Evolutionary conservation across 257 asterid species (phyloP).

Genomic region (Penstemon davidsonii): DNA sequence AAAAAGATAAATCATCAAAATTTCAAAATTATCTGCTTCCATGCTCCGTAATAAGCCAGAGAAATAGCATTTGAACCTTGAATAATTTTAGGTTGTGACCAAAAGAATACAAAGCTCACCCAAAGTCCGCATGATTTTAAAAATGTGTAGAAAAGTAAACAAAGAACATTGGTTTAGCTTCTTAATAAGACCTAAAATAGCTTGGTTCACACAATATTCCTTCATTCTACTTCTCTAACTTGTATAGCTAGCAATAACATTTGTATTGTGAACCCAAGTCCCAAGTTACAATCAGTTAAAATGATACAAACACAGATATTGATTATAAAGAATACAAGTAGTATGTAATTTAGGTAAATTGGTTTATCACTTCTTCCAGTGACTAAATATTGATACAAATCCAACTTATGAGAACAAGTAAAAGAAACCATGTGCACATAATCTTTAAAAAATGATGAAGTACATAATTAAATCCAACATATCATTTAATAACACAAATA

Average conservation of each 20-base stretch:
- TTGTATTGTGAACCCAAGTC: background rate
- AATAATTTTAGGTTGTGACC: too few relatives aligned
- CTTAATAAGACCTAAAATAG: background rate
- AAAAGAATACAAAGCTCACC: background rate
- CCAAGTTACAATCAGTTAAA: background rate
- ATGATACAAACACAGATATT: background rate
- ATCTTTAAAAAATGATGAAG: too few relatives aligned
- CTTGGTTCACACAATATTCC: background rate
- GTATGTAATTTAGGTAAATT: background rate
- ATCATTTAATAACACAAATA: too few relatives aligned
- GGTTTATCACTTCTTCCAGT: background rate
- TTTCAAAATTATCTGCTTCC: slow-evolving; percentile 3
- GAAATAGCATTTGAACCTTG: background rate
- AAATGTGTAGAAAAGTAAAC: background rate
- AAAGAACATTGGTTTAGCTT: background rate
- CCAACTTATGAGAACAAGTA: background rate
- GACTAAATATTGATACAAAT: background rate
- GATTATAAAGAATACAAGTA: background rate
- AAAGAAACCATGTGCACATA: background rate
- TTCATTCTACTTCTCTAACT: too few relatives aligned
- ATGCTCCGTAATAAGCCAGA: background rate
- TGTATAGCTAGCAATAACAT: background rate
- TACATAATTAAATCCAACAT: too few relatives aligned
- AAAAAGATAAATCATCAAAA: background rate
- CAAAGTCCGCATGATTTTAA: background rate